Evolutionary conservation across 805 yeast species (phyloP).

Genomic region (Nakazawaea ishiwadae): DNA sequence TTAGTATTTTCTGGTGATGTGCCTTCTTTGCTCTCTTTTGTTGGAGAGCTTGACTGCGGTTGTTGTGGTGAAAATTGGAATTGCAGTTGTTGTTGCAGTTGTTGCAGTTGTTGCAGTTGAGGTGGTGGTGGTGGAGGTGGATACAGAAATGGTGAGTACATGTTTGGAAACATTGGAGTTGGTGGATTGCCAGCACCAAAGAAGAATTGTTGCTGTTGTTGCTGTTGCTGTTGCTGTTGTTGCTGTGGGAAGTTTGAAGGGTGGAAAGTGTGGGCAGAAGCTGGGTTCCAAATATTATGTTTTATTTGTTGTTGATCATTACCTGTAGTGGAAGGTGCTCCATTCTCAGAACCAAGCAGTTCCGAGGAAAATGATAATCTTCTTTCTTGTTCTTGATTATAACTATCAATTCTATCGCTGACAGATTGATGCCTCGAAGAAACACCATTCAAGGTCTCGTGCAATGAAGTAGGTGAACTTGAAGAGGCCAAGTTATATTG

Average conservation of each 20-base stretch:
- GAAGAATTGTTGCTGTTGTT: slow-evolving; percentile 13
- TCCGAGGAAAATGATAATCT: slow-evolving; percentile 10
- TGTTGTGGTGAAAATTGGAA: not conserved
- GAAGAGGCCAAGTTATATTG: slow-evolving; percentile 16
- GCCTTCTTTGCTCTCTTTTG: not conserved
- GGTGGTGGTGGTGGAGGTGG: slow-evolving; percentile 3
- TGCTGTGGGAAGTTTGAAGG: slow-evolving; percentile 32
- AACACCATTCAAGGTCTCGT: slow-evolving; percentile 30
- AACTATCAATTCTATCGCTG: slow-evolving; percentile 60
- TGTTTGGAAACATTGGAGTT: slow-evolving; percentile 13
- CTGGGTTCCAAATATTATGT: slow-evolving; percentile 62
- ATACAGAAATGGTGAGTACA: slow-evolving; percentile 10
- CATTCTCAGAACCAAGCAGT: slow-evolving; percentile 6
- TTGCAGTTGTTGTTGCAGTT: not conserved
- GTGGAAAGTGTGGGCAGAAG: slow-evolving; percentile 54
- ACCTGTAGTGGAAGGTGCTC: not conserved
- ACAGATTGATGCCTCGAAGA: slow-evolving; percentile 46
- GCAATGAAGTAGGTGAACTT: slow-evolving; percentile 11
- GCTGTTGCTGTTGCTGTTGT: slow-evolving; percentile 16
- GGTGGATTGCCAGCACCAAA: slow-evolving; percentile 7
- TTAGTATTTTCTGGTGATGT: slow-evolving; percentile 1
- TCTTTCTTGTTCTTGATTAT: slow-evolving; percentile 21
- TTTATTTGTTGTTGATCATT: slow-evolving; percentile 7
- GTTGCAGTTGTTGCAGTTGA: not conserved
- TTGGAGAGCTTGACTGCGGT: not conserved